Percentiles rank a stretch among this genome's conserved stretches.
Conservation (phyloP, 2,329 filamentous ascomycete genomes). For the Cercospora sp. region DNA sequence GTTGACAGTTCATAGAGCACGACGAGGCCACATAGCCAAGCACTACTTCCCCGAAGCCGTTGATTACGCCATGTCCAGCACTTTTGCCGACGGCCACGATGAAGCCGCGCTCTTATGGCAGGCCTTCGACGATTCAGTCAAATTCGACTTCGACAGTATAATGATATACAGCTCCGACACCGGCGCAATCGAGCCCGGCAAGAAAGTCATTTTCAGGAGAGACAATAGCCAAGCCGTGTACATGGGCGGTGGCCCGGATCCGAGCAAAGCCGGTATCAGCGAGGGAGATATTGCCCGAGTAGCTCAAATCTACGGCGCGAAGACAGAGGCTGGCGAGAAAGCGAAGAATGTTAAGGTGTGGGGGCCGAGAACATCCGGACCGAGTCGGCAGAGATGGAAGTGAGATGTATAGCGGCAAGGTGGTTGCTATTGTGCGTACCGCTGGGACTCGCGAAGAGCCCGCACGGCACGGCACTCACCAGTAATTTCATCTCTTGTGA, state of each 20-base stretch:
- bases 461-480: background rate
- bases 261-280: background rate
- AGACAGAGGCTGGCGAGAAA: slow-evolving; percentile 3
- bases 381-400: background rate
- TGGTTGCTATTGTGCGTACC: background rate
- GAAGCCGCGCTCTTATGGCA: slow-evolving; percentile 1
- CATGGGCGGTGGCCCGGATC: slow-evolving; percentile 9
- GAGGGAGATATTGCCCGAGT: slow-evolving; percentile 12
- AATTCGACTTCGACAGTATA: slow-evolving; percentile 19
- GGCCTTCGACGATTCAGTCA: background rate
- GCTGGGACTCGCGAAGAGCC: background rate
- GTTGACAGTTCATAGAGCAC: background rate
- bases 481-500: background rate
- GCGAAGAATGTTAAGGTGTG: slow-evolving; percentile 3
- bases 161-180: slow-evolving; percentile 18
- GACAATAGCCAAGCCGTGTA: background rate
- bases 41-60: slow-evolving; percentile 13
- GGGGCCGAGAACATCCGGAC: background rate
- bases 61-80: slow-evolving; percentile 4
- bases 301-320: slow-evolving; percentile 5
- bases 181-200: background rate
- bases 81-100: background rate
- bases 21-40: slow-evolving; percentile 5
- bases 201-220: slow-evolving; percentile 9
- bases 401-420: background rate